These are phyloP conservation scores for Chlorella vulgaris DNA, from an alignment of 139 green algal species.

Conservation along the genomic window DNA sequence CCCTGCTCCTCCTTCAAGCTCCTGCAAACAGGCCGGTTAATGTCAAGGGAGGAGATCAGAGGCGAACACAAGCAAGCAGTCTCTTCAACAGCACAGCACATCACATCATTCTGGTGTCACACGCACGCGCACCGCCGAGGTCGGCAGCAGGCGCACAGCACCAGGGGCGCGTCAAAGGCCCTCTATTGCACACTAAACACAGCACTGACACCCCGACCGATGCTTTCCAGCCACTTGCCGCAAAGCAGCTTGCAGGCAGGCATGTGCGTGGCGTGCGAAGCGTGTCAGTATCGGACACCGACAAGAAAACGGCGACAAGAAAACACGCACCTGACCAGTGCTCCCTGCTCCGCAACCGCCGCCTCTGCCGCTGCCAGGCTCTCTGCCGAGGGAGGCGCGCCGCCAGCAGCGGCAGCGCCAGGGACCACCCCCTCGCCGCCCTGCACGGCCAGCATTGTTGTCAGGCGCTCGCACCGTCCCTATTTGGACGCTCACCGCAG, in stretches of 20 bases:
- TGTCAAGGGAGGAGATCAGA: neutral
- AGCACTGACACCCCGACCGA: too few relatives aligned
- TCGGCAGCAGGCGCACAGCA: too few relatives aligned
- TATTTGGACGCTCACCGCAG: too few relatives aligned
- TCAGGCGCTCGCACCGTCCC: too few relatives aligned
- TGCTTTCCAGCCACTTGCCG: neutral
- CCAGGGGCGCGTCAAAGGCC: too few relatives aligned
- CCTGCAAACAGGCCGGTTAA: neutral
- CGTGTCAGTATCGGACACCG: too few relatives aligned
- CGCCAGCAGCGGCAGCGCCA: neutral
- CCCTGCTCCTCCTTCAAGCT: constrained; percentile 37
- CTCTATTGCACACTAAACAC: too few relatives aligned
- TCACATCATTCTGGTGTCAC: neutral
- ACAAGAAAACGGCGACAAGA: too few relatives aligned
- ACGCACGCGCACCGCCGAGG: too few relatives aligned
- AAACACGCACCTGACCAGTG: neutral
- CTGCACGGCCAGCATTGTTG: too few relatives aligned
- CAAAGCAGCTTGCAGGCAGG: neutral
- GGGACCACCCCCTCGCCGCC: neutral
- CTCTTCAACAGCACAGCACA: neutral
- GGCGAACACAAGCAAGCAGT: neutral
- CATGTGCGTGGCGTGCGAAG: neutral
- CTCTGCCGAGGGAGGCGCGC: neutral
- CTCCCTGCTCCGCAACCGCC: constrained; percentile 26
- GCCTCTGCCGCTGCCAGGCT: constrained; percentile 20